Percentiles rank a stretch among this genome's conserved stretches.
Conservation (phyloP, 495 filamentous ascomycete species). For the Tirmania nivea region DNA sequence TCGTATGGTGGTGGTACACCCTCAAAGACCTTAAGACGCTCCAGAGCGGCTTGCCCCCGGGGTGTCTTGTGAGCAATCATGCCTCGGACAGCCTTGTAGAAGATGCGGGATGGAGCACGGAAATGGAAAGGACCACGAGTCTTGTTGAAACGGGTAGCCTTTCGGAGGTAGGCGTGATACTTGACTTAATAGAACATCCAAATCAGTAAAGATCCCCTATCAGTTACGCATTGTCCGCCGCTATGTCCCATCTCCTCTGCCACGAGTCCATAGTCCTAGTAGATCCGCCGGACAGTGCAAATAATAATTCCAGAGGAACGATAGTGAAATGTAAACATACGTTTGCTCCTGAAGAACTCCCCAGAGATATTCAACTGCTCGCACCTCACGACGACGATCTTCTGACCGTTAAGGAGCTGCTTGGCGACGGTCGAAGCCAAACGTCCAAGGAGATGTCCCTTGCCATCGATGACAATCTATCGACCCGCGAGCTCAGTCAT, state of each 20-base stretch:
- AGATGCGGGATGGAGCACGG: constrained; percentile 93
- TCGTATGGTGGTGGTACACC: constrained; percentile 97
- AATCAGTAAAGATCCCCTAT: constrained; percentile 4
- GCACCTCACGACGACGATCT: constrained; percentile 97
- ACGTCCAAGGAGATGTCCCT: constrained; percentile 98
- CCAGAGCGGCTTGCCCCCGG: constrained; percentile 84
- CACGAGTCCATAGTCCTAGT: too few species aligned
- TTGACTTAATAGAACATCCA: constrained; percentile 45
- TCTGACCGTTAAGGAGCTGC: constrained; percentile 97
- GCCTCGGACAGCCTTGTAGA: constrained; percentile 99
- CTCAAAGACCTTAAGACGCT: constrained; percentile 99
- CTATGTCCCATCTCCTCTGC: neutral
- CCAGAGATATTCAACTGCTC: constrained; percentile 99
- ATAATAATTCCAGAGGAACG: neutral
- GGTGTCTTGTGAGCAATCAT: constrained; percentile 99
- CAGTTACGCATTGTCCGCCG: neutral
- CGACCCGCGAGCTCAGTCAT: constrained; percentile 3
- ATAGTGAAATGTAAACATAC: constrained; percentile 43
- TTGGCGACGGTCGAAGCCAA: constrained; percentile 97
- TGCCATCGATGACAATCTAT: constrained; percentile 96
- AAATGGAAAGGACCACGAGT: constrained; percentile 99
- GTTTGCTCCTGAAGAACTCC: constrained; percentile 99
- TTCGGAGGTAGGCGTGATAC: constrained; percentile 98
- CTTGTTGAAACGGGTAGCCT: constrained; percentile 98
- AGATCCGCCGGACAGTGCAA: too few species aligned